Base-by-base conservation (phyloP, 352 stramenopile genomes). In the Pythium aristosporum region DNA sequence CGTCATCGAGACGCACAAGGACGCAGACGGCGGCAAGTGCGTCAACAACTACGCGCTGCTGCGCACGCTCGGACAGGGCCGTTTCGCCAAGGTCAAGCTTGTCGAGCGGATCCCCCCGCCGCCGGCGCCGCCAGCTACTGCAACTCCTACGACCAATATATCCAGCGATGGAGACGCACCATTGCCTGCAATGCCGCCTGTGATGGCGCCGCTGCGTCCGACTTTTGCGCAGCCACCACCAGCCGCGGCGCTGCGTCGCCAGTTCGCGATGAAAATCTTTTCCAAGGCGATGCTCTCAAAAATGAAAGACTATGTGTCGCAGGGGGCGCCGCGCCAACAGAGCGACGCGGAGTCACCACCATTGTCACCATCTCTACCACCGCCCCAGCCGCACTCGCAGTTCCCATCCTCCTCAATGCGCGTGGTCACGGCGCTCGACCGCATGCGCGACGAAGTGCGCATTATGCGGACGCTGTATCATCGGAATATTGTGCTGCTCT, bases 391-490 rank as follows among this genome's bases (percentile, higher is more conserved):
- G 23, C 43, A 20, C 16, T 50, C 21, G 21, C 23, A 41, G 15
- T 25, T 43, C 3, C 30, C 64, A 15, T 65, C 50, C 3, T 23
- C 42, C 5, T 37, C 48, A 3, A 92, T 94, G 84, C 82, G 82
- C 16, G 75, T 83, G 2, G 79, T 95, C 49, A 93, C 87, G 49
- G 87, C 85, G 13, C 69, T 96, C 8, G 87, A 96, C 57, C 82
- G 82, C 43, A 77, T 96, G 54, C 75, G 78, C 21, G 75, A 91
- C 56, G 90, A 97, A 70, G 91, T 97, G 34, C 61, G 77, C 21
- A 92, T 97, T 69, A 96, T 97, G 87, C 76, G 86, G 7, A 74
- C 77, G 28, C 75, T 97, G 25, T 97, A 94, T 49, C 90, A 97
- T 72, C 87, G 89, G 49, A 97, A 96, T 60, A 76, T 97, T 48